A percentile compares a stretch with the other conserved stretches of the same genome.
Conservation (phyloP, 257 asterid species). For the Gardenia jasminoides region DNA sequence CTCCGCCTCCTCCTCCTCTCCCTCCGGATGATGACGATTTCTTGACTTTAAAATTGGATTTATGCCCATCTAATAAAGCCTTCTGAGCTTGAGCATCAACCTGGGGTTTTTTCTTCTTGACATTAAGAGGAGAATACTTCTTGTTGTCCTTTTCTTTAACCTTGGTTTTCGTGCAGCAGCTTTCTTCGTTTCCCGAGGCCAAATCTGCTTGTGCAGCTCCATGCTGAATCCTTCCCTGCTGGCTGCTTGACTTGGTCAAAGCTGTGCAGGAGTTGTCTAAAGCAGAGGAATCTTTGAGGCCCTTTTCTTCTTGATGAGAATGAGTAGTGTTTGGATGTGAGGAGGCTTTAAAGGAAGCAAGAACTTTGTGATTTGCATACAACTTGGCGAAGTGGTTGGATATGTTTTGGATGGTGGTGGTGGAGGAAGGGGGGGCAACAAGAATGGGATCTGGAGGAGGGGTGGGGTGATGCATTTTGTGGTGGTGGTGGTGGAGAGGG, state of each 20-base stretch:
- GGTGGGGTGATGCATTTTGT: conserved; percentile 34
- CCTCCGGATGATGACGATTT: conserved; percentile 27
- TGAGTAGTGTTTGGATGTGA: conserved; percentile 28
- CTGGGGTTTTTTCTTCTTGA: conserved; percentile 12
- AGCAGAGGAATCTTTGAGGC: conserved; percentile 20
- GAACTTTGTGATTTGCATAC: conserved; percentile 53
- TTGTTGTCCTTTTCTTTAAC: conserved; percentile 30
- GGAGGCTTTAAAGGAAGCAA: conserved; percentile 30
- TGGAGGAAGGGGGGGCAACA: conserved; percentile 22
- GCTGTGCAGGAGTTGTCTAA: conserved; percentile 46
- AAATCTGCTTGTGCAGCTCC: conserved; percentile 3
- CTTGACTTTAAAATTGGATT: conserved; percentile 23
- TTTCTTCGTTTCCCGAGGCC: conserved; percentile 13
- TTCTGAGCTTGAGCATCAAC: conserved; percentile 17
- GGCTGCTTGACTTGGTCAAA: conserved; percentile 69
- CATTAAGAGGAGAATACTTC: not conserved
- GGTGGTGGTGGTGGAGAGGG: conserved; percentile 34
- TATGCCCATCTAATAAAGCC: conserved; percentile 15
- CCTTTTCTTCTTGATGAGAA: conserved; percentile 27
- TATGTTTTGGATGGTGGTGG: conserved; percentile 59
- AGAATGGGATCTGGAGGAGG: conserved; percentile 61
- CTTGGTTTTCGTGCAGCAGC: conserved; percentile 35
- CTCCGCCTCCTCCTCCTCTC: not conserved
- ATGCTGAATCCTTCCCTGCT: conserved; percentile 29
- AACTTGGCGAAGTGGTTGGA: conserved; percentile 74